phyloP scores from a whole-genome alignment of 306 rosid species.

The Quercus alba region DNA sequence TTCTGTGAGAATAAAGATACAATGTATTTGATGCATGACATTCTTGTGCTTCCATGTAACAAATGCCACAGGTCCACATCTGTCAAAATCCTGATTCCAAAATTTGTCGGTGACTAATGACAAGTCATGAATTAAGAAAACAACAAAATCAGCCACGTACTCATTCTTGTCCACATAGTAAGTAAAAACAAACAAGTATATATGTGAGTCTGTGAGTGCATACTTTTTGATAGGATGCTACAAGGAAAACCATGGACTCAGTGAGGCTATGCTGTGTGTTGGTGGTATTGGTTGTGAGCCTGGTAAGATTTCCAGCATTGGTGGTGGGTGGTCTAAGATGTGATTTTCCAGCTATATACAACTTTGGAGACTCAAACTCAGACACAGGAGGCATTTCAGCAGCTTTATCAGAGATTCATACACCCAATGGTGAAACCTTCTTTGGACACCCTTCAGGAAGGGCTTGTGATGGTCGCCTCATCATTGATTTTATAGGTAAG shows the following conservation, averaged over 20 bases:
- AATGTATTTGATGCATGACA: too few species aligned
- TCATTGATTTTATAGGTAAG: constrained; percentile 69
- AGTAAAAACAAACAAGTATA: not conserved
- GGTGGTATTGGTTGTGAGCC: constrained; percentile 20
- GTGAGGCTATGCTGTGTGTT: constrained; percentile 7
- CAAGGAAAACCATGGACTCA: constrained; percentile 3
- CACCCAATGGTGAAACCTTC: constrained; percentile 83
- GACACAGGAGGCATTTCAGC: constrained; percentile 82
- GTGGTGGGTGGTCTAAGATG: constrained; percentile 31
- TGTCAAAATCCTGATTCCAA: too few species aligned
- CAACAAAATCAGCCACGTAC: not conserved
- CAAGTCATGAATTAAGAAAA: too few species aligned
- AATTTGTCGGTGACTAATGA: too few species aligned
- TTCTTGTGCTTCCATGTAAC: too few species aligned
- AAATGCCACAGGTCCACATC: too few species aligned
- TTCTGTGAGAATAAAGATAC: too few species aligned
- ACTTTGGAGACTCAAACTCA: constrained; percentile 96
- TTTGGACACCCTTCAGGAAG: constrained; percentile 78
- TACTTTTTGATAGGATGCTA: not conserved
- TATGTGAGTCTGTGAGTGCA: too few species aligned
- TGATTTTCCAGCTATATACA: constrained; percentile 67
- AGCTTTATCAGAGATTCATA: constrained; percentile 31
- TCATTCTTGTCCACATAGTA: not conserved
- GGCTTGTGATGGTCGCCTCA: constrained; percentile 74
- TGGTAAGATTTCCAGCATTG: not conserved